Percentiles rank a stretch among this genome's conserved stretches.
Evolutionary conservation across 2,329 filamentous ascomycete species (phyloP).

Genomic region (Aureobasidium sp.): DNA sequence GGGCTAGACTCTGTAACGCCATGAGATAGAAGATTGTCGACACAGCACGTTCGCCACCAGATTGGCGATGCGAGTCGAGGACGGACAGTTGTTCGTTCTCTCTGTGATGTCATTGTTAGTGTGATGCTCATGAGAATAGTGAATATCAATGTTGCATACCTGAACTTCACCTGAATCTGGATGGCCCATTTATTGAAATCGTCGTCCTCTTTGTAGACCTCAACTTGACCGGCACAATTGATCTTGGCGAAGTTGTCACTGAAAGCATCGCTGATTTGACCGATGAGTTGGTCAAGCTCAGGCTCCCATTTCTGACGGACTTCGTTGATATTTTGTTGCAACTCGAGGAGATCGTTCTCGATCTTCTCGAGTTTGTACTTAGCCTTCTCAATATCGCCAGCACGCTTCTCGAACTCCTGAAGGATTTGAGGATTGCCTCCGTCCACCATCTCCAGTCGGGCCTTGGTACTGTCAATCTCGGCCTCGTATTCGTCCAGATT

Average conservation of each 20-base stretch:
- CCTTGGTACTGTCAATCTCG: conserved; percentile 65
- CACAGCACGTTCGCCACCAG: conserved; percentile 89
- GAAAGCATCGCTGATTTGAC: conserved; percentile 82
- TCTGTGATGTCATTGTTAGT: conserved; percentile 32
- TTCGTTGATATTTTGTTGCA: conserved; percentile 52
- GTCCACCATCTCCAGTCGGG: conserved; percentile 71
- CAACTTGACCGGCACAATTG: conserved; percentile 85
- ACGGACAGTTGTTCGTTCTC: conserved; percentile 76
- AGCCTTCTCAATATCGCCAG: conserved; percentile 60
- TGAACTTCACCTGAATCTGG: conserved; percentile 90
- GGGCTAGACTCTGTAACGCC: conserved; percentile 88
- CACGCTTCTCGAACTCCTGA: conserved; percentile 66
- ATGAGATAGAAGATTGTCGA: conserved; percentile 99
- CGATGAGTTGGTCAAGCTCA: conserved; percentile 65
- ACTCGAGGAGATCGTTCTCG: conserved; percentile 45
- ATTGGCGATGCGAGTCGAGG: conserved; percentile 87
- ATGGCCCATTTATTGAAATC: conserved; percentile 94
- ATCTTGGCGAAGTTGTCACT: conserved; percentile 90
- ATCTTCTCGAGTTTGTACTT: conserved; percentile 49
- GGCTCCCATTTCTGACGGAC: conserved; percentile 76
- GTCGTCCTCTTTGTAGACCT: conserved; percentile 71
- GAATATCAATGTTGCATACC: conserved; percentile 43
- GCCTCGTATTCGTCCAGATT: conserved; percentile 54
- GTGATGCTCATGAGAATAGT: not conserved
- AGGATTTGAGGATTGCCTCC: conserved; percentile 68